Evolutionary conservation across 148 eudicot species (phyloP).

Genomic region (Rheum nobile): DNA sequence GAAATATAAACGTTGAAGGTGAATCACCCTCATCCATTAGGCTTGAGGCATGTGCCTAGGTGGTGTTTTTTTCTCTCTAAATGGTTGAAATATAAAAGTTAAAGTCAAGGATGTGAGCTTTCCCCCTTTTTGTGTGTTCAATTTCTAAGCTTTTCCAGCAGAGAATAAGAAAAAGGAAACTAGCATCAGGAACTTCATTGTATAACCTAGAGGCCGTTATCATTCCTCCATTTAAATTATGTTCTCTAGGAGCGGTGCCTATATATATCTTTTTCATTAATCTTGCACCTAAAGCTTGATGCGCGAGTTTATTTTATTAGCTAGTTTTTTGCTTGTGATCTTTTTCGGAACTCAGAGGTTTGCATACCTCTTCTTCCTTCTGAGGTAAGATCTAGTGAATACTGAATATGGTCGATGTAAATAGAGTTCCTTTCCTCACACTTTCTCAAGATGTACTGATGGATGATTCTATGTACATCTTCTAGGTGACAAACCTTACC

Average conservation of each 20-base stretch:
- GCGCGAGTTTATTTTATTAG: neutral
- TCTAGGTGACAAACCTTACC: neutral
- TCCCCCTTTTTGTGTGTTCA: neutral
- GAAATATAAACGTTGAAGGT: neutral
- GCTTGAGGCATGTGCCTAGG: neutral
- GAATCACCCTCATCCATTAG: neutral
- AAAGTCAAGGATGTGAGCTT: neutral
- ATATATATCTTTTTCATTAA: neutral
- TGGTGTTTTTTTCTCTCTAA: slow-evolving; percentile 2
- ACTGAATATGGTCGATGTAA: neutral
- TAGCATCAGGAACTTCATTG: neutral
- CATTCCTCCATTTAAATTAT: neutral
- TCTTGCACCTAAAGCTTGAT: neutral
- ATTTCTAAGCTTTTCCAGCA: neutral
- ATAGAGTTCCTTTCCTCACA: neutral
- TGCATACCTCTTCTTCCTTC: neutral
- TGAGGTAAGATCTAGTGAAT: neutral
- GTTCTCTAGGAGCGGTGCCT: neutral
- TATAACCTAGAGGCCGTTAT: neutral
- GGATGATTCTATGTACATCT: neutral
- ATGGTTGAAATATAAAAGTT: neutral
- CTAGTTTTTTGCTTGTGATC: neutral
- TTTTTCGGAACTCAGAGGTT: neutral
- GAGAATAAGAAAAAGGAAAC: neutral
- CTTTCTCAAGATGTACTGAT: neutral